Evolutionary conservation across 2,329 filamentous ascomycete species (phyloP).

Genomic region (Penicillium psychrosexuale): DNA sequence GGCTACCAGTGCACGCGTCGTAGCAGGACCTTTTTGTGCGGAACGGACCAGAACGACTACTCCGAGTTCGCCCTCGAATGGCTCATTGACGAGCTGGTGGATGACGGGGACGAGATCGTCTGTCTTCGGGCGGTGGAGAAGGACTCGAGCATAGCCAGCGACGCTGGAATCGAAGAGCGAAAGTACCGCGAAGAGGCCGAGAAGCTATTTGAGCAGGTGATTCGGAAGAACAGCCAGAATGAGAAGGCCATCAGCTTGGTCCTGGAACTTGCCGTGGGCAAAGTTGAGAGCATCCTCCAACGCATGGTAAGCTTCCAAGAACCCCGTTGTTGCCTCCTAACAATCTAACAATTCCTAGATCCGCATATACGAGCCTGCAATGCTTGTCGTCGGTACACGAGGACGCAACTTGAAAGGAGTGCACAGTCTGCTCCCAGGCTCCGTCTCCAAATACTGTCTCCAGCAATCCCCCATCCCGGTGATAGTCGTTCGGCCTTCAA

Average conservation of each 20-base stretch:
- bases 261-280: constrained; percentile 83
- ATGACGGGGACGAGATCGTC: constrained; percentile 90
- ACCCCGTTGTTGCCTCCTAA: background rate
- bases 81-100: constrained; percentile 86
- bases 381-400: constrained; percentile 84
- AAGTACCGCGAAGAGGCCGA: constrained; percentile 75
- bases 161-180: constrained; percentile 60
- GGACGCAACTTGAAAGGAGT: constrained; percentile 81
- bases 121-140: constrained; percentile 86
- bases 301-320: constrained; percentile 63
- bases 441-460: constrained; percentile 89
- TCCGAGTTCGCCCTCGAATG: constrained; percentile 90
- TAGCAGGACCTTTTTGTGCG: constrained; percentile 85
- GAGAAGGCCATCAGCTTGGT: constrained; percentile 77
- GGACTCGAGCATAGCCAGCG: constrained; percentile 66
- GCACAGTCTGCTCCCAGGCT: constrained; percentile 81
- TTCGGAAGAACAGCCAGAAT: constrained; percentile 75
- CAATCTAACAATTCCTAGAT: constrained; percentile 56
- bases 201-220: constrained; percentile 69
- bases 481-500: constrained; percentile 82
- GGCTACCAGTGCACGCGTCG: constrained; percentile 78
- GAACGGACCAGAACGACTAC: constrained; percentile 86
- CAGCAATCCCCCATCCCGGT: constrained; percentile 92
- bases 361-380: constrained; percentile 84
- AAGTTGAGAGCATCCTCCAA: constrained; percentile 86